These are phyloP conservation scores for Circinella minor DNA, from an alignment of 371 early-diverging fungal species.

Conservation along the genomic window DNA sequence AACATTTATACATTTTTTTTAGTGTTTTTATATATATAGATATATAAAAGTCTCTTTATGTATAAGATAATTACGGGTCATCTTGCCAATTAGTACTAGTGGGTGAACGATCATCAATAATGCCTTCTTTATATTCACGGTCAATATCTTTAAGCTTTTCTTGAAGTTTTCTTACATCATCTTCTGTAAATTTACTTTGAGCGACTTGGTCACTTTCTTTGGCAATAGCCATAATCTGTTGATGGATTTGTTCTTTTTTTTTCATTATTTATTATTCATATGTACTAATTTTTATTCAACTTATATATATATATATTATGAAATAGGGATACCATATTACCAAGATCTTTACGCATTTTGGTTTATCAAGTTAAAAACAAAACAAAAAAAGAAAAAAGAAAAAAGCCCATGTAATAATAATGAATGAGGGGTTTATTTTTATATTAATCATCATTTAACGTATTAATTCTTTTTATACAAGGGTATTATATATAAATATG, in stretches of 20 bases:
- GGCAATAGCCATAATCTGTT: constrained; percentile 20
- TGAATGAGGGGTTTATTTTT: not conserved
- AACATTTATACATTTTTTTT: too few relatives aligned
- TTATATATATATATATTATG: too few relatives aligned
- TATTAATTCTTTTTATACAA: not conserved
- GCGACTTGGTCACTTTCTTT: constrained; percentile 18
- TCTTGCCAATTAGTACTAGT: constrained; percentile 14
- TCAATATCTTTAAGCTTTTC: constrained; percentile 31
- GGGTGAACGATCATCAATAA: constrained; percentile 22
- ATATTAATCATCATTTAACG: not conserved
- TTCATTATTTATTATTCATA: too few relatives aligned
- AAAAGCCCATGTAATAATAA: not conserved
- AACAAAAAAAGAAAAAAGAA: too few relatives aligned
- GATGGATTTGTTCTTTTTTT: constrained; percentile 22
- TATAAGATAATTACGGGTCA: constrained; percentile 20
- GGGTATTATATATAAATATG: constrained; percentile 1
- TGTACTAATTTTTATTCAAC: too few relatives aligned
- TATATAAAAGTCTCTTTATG: too few relatives aligned
- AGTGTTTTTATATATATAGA: too few relatives aligned
- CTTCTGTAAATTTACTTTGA: constrained; percentile 18
- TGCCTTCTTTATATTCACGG: constrained; percentile 32
- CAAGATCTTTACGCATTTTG: constrained; percentile 4
- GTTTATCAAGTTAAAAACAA: not conserved
- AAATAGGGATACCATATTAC: not conserved
- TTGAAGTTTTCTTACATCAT: constrained; percentile 25